phyloP scores from a whole-genome alignment of 2,329 filamentous ascomycete genomes.

The Domatiomyces globalis region DNA sequence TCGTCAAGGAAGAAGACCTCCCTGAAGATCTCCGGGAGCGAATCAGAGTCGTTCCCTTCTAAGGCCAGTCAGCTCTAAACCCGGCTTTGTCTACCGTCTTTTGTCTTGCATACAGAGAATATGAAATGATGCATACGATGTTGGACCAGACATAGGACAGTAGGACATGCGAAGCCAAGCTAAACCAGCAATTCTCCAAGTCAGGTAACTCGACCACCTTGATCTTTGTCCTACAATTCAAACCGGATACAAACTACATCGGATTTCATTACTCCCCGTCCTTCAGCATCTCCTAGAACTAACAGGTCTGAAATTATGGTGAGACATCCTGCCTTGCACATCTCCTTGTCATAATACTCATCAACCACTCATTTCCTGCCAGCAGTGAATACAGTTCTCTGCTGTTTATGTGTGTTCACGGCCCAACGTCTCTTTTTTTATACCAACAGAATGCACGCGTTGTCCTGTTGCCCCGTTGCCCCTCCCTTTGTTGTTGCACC shows the following conservation, averaged over 20 bases:
- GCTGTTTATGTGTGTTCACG: not conserved
- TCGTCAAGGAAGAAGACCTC: constrained; percentile 62
- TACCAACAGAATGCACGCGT: not conserved
- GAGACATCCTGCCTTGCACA: not conserved
- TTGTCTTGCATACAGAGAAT: not conserved
- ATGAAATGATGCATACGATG: too few relatives aligned
- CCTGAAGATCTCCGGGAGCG: constrained; percentile 49
- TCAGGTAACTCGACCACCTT: not conserved
- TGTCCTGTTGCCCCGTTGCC: not conserved
- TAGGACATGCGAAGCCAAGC: too few relatives aligned
- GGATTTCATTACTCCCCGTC: not conserved
- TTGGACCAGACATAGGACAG: too few relatives aligned
- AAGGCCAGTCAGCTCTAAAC: not conserved
- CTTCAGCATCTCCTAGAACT: not conserved
- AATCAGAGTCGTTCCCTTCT: constrained; percentile 39
- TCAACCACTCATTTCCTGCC: not conserved
- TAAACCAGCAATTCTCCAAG: not conserved
- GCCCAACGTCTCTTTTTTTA: not conserved
- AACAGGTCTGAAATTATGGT: not conserved
- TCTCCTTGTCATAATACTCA: not conserved
- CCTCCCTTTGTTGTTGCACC: not conserved
- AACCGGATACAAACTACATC: not conserved
- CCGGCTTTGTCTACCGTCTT: not conserved
- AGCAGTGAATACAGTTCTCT: not conserved
- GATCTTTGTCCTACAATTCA: too few relatives aligned